Evolutionary conservation across 495 filamentous ascomycete genomes (phyloP).

Genomic region (Stereocaulon alpinum): DNA sequence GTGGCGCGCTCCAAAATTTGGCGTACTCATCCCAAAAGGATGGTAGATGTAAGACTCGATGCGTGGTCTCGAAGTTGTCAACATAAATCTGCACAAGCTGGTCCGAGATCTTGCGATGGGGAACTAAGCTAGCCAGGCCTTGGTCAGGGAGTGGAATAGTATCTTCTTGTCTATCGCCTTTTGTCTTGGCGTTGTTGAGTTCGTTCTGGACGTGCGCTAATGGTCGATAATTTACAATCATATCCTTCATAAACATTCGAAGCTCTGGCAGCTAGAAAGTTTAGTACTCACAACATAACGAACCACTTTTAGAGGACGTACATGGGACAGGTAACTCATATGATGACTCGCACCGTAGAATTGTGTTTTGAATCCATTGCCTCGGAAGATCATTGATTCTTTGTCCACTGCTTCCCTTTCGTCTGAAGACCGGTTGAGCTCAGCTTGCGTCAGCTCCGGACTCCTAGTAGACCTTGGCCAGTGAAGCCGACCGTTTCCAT

Average conservation of each 20-base stretch:
- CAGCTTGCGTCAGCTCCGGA: conserved; percentile 5
- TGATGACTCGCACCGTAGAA: conserved; percentile 42
- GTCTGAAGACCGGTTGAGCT: not conserved
- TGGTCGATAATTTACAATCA: conserved; percentile 26
- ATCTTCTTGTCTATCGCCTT: conserved; percentile 24
- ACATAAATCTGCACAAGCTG: conserved; percentile 45
- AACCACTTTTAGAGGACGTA: conserved; percentile 21
- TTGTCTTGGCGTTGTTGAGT: conserved; percentile 30
- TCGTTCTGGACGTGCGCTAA: conserved; percentile 34
- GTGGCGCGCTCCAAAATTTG: conserved; percentile 36
- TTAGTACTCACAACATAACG: conserved; percentile 15
- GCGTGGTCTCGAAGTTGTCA: conserved; percentile 44
- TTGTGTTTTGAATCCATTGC: conserved; percentile 38
- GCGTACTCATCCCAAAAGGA: conserved; percentile 46
- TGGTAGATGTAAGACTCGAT: conserved; percentile 48
- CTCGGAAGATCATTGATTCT: conserved; percentile 34
- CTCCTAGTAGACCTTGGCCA: conserved; percentile 6
- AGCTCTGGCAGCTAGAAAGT: conserved; percentile 37
- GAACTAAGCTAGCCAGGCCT: conserved; percentile 30
- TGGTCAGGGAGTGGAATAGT: conserved; percentile 14
- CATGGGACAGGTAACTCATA: conserved; percentile 36
- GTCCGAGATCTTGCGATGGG: conserved; percentile 41
- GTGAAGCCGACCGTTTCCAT: conserved; percentile 4
- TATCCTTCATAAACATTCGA: conserved; percentile 33
- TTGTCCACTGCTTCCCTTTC: conserved; percentile 5